phyloP scores from a whole-genome alignment of 2,329 filamentous ascomycete genomes.

The Coniochaeta sp. region DNA sequence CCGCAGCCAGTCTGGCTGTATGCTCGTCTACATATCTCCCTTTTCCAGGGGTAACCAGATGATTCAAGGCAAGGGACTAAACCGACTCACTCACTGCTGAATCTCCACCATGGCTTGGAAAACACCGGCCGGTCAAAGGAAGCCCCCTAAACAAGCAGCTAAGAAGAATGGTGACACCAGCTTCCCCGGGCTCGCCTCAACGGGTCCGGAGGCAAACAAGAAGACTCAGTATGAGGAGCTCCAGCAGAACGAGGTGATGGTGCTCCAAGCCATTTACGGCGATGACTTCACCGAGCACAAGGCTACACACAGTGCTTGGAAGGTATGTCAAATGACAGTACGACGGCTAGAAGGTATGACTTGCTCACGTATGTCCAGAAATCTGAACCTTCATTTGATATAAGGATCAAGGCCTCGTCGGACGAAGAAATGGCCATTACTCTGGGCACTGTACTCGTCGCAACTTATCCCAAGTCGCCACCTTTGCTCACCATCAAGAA shows the following conservation, averaged over 20 bases:
- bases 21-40: conserved; percentile 19
- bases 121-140: conserved; percentile 38
- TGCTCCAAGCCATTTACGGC: conserved; percentile 78
- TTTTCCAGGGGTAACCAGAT: background rate
- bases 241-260: conserved; percentile 82
- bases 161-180: conserved; percentile 32
- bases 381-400: conserved; percentile 75
- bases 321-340: conserved; percentile 44
- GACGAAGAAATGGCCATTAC: conserved; percentile 65
- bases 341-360: background rate
- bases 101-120: conserved; percentile 44
- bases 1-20: conserved; percentile 46
- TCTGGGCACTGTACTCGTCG: conserved; percentile 73
- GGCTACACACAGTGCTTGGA: conserved; percentile 71
- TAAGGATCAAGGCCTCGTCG: conserved; percentile 66
- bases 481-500: conserved; percentile 66
- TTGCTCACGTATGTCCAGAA: conserved; percentile 34
- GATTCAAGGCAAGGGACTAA: background rate
- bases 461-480: conserved; percentile 82
- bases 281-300: conserved; percentile 78
- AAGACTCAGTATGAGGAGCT: conserved; percentile 70
- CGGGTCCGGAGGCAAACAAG: conserved; percentile 30
- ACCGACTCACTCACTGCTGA: conserved; percentile 4
- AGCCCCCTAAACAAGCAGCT: conserved; percentile 31
- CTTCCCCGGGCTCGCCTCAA: conserved; percentile 42